A percentile compares a stretch with the other conserved stretches of the same genome.
These are phyloP conservation scores for Hymenoscyphus infarciens DNA, from an alignment of 2,329 filamentous ascomycete genomes.

Conservation along the genomic window DNA sequence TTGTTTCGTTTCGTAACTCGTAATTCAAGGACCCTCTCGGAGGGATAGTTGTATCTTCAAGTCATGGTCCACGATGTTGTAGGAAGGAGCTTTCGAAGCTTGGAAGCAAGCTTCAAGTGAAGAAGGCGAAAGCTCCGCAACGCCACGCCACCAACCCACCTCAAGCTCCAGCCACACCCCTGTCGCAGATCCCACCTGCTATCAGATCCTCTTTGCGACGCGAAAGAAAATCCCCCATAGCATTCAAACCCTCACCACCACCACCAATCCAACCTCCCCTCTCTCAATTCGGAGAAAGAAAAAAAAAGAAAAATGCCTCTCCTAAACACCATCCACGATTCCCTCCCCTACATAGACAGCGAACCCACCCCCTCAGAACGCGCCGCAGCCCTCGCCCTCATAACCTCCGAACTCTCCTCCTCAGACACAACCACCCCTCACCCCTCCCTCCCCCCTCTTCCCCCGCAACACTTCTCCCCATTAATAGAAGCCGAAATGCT, in stretches of 20 bases:
- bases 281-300: no score
- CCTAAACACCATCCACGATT: conserved; percentile 32
- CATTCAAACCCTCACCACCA: conserved; percentile 3
- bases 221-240: not conserved
- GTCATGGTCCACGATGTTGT: not conserved
- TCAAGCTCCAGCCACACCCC: conserved; percentile 5
- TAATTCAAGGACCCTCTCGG: not conserved
- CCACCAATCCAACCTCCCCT: conserved; percentile 10
- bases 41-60: not conserved
- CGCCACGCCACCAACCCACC: conserved; percentile 5
- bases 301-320: conserved; percentile 29
- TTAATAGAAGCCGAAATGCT: conserved; percentile 65
- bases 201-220: not conserved
- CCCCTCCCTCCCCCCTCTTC: conserved; percentile 54
- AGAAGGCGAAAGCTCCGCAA: not conserved
- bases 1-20: not conserved
- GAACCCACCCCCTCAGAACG: conserved; percentile 63
- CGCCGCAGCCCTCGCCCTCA: conserved; percentile 63
- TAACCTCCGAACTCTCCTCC: conserved; percentile 60
- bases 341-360: conserved; percentile 62
- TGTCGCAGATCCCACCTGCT: conserved; percentile 2
- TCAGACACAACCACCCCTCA: conserved; percentile 37
- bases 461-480: conserved; percentile 57
- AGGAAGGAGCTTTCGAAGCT: not conserved
- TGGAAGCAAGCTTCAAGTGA: not conserved